Evolutionary conservation across 116 monocot species (phyloP).

Genomic region (Trichopus zeylanicus): DNA sequence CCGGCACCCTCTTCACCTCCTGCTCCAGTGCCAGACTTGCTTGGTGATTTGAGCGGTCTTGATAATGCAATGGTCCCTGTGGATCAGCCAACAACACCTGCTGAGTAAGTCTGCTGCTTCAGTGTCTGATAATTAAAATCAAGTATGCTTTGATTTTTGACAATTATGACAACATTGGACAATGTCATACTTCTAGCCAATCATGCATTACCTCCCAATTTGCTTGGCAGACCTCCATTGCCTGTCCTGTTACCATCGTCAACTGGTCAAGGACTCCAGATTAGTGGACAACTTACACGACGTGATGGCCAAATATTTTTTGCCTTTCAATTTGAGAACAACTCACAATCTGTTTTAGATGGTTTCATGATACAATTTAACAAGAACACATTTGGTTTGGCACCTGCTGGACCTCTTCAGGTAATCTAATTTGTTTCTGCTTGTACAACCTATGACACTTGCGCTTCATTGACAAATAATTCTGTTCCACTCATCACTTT

Average conservation of each 20-base stretch:
- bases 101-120: conserved; percentile 38
- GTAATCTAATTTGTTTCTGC: conserved; percentile 14
- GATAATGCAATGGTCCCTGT: conserved; percentile 75
- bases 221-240: conserved; percentile 51
- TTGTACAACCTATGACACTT: neutral
- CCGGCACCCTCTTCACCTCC: conserved; percentile 29
- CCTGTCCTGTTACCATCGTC: conserved; percentile 77
- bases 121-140: conserved; percentile 33
- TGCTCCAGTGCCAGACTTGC: conserved; percentile 78
- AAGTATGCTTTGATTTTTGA: neutral
- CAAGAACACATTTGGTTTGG: conserved; percentile 94
- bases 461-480: neutral
- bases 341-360: conserved; percentile 55
- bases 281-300: conserved; percentile 76
- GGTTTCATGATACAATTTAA: conserved; percentile 99
- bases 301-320: conserved; percentile 91
- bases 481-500: neutral
- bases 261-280: conserved; percentile 91
- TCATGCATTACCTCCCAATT: neutral
- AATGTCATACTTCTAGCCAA: no score
- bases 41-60: conserved; percentile 87
- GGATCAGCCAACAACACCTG: conserved; percentile 57
- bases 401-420: conserved; percentile 76
- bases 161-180: no score
- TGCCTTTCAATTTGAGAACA: conserved; percentile 69